Evolutionary conservation across 148 eudicot species (phyloP).

Genomic region (Camellia lanceoleosa): DNA sequence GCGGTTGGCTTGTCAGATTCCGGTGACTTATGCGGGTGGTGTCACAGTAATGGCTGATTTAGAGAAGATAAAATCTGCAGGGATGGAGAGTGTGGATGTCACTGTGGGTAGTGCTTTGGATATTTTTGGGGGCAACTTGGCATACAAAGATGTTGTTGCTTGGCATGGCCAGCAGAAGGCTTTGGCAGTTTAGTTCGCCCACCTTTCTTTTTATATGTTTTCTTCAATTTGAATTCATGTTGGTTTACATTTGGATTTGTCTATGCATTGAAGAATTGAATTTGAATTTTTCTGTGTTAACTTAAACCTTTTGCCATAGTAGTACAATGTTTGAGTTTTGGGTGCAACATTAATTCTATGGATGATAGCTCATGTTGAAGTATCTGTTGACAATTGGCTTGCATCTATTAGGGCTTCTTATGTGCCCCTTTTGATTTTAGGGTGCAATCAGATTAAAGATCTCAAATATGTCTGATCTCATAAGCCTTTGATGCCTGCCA

Average conservation of each 20-base stretch:
- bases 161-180: conserved; percentile 70
- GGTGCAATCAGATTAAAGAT: neutral
- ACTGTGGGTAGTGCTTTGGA: conserved; percentile 98
- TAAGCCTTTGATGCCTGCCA: neutral
- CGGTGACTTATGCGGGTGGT: conserved; percentile 98
- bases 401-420: neutral
- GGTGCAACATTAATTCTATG: too few species aligned
- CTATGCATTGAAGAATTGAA: neutral
- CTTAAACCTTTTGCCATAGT: neutral
- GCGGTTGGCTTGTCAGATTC: conserved; percentile 51
- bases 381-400: neutral
- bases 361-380: neutral
- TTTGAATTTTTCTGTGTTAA: neutral
- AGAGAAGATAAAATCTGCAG: conserved; percentile 80
- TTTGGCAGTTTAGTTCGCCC: conserved; percentile 26
- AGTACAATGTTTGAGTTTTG: neutral
- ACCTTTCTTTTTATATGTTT: neutral
- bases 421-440: neutral
- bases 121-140: conserved; percentile 78
- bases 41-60: conserved; percentile 76
- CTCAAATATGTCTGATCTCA: neutral
- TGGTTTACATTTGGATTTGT: too few species aligned
- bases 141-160: conserved; percentile 77
- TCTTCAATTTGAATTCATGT: neutral
- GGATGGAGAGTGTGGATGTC: conserved; percentile 76